Conservation (phyloP, 2,329 filamentous ascomycete genomes). For the Colletotrichum falcatum region DNA sequence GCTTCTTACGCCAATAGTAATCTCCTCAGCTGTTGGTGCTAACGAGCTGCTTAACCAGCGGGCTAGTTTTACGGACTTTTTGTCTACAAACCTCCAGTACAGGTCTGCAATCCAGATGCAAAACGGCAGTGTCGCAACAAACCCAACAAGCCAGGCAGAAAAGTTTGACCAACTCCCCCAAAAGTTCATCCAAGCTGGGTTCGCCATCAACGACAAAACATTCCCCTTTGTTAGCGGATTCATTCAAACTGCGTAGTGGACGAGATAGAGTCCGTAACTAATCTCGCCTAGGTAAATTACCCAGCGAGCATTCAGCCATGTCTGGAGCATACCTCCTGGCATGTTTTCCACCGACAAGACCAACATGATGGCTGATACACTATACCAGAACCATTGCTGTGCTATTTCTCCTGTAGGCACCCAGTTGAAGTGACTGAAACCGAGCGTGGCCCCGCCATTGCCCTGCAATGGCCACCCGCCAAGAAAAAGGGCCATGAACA, state of each 20-base stretch:
- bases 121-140: background rate
- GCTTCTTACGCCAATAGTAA: background rate
- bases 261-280: background rate
- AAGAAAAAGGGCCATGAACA: background rate
- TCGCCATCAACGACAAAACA: background rate
- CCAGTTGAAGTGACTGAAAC: background rate
- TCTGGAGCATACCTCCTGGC: background rate
- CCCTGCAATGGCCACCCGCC: background rate
- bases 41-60: background rate
- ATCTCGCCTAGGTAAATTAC: slow-evolving; percentile 2
- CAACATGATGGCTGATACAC: background rate
- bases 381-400: background rate
- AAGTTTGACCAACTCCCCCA: background rate
- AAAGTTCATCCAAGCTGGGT: background rate
- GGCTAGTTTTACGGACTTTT: background rate
- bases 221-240: background rate
- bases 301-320: background rate
- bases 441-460: background rate
- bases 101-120: background rate
- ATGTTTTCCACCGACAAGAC: background rate
- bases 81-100: background rate
- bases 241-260: background rate
- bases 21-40: background rate
- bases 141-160: background rate
- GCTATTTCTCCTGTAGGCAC: background rate